Conservation (phyloP, 2,329 filamentous ascomycete genomes). For the Davidsoniella neocaledoniae region DNA sequence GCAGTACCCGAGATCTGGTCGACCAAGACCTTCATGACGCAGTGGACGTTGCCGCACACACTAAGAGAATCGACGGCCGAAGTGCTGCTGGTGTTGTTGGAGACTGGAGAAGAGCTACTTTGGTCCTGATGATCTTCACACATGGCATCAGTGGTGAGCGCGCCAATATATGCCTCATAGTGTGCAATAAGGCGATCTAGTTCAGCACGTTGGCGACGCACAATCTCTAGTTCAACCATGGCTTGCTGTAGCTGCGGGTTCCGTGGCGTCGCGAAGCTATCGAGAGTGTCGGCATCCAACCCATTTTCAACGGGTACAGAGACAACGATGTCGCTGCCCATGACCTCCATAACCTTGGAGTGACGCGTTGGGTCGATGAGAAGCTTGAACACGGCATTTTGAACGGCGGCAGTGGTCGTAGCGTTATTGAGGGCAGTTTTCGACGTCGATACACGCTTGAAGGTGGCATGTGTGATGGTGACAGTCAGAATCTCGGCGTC, state of each 20-base stretch:
- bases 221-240: conserved; percentile 9
- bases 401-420: conserved; percentile 3
- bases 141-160: conserved; percentile 9
- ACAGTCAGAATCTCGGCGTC: conserved; percentile 10
- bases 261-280: conserved; percentile 6
- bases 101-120: not conserved
- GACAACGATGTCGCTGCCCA: conserved; percentile 7
- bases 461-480: conserved; percentile 6
- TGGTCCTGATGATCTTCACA: not conserved
- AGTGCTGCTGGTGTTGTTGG: not conserved
- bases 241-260: conserved; percentile 9
- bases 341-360: conserved; percentile 9
- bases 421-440: conserved; percentile 3
- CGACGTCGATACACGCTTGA: conserved; percentile 5
- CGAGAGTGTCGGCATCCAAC: not conserved
- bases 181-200: conserved; percentile 4
- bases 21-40: conserved; percentile 9
- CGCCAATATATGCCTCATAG: conserved; percentile 11
- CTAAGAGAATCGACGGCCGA: not conserved
- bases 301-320: conserved; percentile 1
- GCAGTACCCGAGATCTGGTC: conserved; percentile 4
- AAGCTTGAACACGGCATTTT: conserved; percentile 12
- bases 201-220: conserved; percentile 7
- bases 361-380: conserved; percentile 8
- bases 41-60: conserved; percentile 7